These are phyloP conservation scores for Pseudoscleropodium purum DNA, from an alignment of 225 moss, liverwort and hornwort genomes.

Conservation along the genomic window DNA sequence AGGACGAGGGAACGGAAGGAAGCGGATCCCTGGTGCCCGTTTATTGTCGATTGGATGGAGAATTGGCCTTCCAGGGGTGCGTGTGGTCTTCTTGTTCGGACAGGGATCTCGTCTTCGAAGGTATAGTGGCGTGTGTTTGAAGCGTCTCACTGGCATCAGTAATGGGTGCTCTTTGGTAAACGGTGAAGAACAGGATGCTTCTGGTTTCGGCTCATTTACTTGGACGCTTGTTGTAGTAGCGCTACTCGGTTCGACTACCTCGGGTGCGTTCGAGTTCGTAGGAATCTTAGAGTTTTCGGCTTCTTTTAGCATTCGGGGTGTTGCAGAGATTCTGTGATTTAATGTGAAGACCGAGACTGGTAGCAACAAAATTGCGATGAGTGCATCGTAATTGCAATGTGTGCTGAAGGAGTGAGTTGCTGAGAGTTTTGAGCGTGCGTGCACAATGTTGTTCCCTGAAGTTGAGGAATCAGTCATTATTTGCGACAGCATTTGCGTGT, in stretches of 20 bases:
- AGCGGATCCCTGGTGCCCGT: not conserved
- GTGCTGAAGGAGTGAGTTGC: not conserved
- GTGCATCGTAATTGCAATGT: not conserved
- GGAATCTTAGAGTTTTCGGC: not conserved
- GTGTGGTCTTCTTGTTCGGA: not conserved
- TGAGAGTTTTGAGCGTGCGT: not conserved
- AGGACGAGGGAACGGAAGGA: not conserved
- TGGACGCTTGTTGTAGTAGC: not conserved
- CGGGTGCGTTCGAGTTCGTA: not conserved
- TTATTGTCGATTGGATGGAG: not conserved
- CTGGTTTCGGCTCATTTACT: not conserved
- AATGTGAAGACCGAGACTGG: not conserved
- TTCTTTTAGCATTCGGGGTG: not conserved
- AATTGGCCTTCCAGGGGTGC: not conserved
- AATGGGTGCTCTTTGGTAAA: not conserved
- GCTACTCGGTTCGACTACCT: not conserved
- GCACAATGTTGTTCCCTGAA: not conserved
- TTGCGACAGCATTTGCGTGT: not conserved
- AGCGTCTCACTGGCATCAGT: not conserved
- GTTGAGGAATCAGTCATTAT: not conserved
- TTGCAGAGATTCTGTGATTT: not conserved
- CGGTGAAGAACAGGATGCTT: not conserved
- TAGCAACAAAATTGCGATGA: not conserved
- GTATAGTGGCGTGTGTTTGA: not conserved
- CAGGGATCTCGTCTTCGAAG: constrained; percentile 1